Evolutionary conservation across 2,329 filamentous ascomycete genomes (phyloP).

Genomic region (Albifimbria verrucaria): DNA sequence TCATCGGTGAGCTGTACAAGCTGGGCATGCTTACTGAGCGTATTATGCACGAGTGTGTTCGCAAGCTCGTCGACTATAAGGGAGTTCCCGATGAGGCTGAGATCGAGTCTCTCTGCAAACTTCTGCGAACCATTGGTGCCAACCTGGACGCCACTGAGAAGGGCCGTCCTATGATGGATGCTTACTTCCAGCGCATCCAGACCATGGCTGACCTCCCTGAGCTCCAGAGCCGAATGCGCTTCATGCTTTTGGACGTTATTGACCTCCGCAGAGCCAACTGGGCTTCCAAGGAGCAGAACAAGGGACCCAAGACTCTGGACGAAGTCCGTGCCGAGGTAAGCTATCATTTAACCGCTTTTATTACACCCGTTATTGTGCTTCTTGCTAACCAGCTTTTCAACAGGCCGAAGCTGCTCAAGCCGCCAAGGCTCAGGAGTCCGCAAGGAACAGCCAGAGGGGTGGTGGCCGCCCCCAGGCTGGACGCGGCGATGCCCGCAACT

Average conservation of each 20-base stretch:
- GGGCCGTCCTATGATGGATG: constrained; percentile 82
- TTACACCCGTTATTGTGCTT: background rate
- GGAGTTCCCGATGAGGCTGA: constrained; percentile 92
- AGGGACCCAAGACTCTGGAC: constrained; percentile 94
- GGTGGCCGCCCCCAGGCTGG: constrained; percentile 69
- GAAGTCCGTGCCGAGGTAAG: constrained; percentile 80
- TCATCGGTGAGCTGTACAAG: constrained; percentile 99
- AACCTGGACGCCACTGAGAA: constrained; percentile 83
- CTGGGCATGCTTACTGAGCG: constrained; percentile 96
- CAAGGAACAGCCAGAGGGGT: constrained; percentile 61
- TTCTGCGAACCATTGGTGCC: constrained; percentile 85
- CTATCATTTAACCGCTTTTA: constrained; percentile 7
- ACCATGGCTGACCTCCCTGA: constrained; percentile 76
- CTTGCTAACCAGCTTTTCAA: constrained; percentile 19
- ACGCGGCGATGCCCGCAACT: constrained; percentile 83
- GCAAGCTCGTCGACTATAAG: constrained; percentile 94
- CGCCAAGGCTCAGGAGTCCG: constrained; percentile 74
- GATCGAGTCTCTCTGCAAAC: constrained; percentile 90
- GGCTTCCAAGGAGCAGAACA: constrained; percentile 84
- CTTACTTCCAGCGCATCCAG: constrained; percentile 88
- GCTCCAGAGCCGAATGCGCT: constrained; percentile 82
- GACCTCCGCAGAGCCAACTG: constrained; percentile 78
- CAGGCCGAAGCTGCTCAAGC: constrained; percentile 71
- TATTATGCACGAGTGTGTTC: constrained; percentile 99
- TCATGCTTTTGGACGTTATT: constrained; percentile 94